A percentile compares a stretch with the other conserved stretches of the same genome.
Evolutionary conservation across 1,284 basidiomycete species (phyloP).

Genomic region (Melampsora americana): DNA sequence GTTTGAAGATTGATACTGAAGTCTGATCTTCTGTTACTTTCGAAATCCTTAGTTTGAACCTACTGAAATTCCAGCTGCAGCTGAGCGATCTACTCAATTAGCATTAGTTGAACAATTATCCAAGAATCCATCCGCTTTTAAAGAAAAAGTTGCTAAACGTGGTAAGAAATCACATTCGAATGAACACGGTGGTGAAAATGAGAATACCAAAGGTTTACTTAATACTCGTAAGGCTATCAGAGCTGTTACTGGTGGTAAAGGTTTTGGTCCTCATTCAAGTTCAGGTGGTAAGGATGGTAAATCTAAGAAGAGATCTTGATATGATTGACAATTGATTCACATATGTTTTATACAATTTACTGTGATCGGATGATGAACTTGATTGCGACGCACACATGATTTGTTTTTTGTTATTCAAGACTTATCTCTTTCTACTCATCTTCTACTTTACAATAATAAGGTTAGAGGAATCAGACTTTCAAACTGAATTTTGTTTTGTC

Average conservation of each 20-base stretch:
- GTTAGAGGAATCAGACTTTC: not conserved
- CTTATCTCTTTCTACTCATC: not conserved
- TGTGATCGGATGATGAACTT: no score
- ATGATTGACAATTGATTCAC: not conserved
- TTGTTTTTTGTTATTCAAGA: no score
- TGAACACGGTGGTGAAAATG: not conserved
- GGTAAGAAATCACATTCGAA: constrained; percentile 23
- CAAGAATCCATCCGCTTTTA: constrained; percentile 61
- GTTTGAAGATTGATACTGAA: not conserved
- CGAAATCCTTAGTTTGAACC: constrained; percentile 67
- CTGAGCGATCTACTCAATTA: constrained; percentile 72
- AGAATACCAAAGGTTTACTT: constrained; percentile 45
- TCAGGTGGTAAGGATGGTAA: constrained; percentile 7
- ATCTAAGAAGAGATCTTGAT: constrained; percentile 17
- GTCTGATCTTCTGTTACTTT: constrained; percentile 44
- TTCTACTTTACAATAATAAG: not conserved
- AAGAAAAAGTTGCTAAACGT: constrained; percentile 57
- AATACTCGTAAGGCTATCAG: constrained; percentile 51
- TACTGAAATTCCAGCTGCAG: constrained; percentile 64
- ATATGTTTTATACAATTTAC: no score
- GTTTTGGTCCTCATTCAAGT: constrained; percentile 4
- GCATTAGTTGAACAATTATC: constrained; percentile 73
- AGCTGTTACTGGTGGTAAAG: constrained; percentile 48
- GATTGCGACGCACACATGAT: no score
- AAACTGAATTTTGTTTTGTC: no score